These are phyloP conservation scores for Coelastrella sp. DNA, from an alignment of 139 green algal genomes.

Conservation along the genomic window DNA sequence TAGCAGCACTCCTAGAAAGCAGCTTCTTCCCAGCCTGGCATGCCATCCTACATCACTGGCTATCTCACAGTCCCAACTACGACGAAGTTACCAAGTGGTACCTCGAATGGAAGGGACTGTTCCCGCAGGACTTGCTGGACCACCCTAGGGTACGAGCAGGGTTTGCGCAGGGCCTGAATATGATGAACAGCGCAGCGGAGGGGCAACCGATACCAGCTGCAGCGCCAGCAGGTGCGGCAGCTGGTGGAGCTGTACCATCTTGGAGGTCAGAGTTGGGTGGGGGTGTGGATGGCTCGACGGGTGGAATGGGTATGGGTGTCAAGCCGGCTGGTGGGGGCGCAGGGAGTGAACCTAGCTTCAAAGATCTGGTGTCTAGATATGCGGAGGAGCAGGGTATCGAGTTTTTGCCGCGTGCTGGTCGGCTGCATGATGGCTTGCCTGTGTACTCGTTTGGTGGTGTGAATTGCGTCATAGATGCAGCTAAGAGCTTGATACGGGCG, in stretches of 20 bases:
- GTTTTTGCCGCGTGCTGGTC: slow-evolving; percentile 93
- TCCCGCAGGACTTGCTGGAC: slow-evolving; percentile 76
- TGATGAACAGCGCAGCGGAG: slow-evolving; percentile 92
- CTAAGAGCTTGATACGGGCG: slow-evolving; percentile 75
- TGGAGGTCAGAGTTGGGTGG: neutral
- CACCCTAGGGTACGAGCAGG: slow-evolving; percentile 81
- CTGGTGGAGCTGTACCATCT: neutral
- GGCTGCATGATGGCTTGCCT: slow-evolving; percentile 87
- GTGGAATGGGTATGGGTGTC: neutral
- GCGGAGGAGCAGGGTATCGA: slow-evolving; percentile 87
- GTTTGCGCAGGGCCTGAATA: slow-evolving; percentile 86
- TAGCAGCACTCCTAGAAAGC: slow-evolving; percentile 78
- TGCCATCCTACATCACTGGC: slow-evolving; percentile 88
- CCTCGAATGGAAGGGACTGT: slow-evolving; percentile 90
- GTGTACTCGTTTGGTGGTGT: slow-evolving; percentile 95
- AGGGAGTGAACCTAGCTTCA: slow-evolving; percentile 70
- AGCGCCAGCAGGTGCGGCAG: neutral
- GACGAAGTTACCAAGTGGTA: slow-evolving; percentile 96
- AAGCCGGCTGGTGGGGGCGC: neutral
- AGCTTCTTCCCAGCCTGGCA: slow-evolving; percentile 87
- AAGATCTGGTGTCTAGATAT: slow-evolving; percentile 85
- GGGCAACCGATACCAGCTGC: slow-evolving; percentile 38
- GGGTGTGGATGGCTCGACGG: neutral
- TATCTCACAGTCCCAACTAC: slow-evolving; percentile 81
- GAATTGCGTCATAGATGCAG: slow-evolving; percentile 87